A percentile compares a stretch with the other conserved stretches of the same genome.
These are phyloP conservation scores for Podospora comata DNA, from an alignment of 495 filamentous ascomycete species.

Conservation along the genomic window DNA sequence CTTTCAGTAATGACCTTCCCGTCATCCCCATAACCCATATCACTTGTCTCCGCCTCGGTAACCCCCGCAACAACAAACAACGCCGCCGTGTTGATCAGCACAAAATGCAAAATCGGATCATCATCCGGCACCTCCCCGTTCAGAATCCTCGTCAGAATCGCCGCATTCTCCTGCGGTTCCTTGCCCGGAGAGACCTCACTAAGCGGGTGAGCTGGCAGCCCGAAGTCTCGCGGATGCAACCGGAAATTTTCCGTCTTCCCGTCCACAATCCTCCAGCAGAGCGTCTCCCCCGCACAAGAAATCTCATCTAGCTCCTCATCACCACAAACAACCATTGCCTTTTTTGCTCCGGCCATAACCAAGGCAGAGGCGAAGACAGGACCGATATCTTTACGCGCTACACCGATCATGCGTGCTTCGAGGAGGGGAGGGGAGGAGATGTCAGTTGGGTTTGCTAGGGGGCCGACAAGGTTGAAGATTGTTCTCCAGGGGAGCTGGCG, in stretches of 20 bases:
- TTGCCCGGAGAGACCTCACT: constrained; percentile 76
- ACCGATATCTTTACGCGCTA: constrained; percentile 81
- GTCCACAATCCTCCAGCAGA: constrained; percentile 74
- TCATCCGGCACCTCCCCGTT: constrained; percentile 65
- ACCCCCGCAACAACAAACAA: constrained; percentile 78
- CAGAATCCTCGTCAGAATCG: constrained; percentile 73
- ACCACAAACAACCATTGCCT: constrained; percentile 89
- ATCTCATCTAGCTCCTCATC: constrained; percentile 95
- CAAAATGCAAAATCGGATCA: constrained; percentile 87
- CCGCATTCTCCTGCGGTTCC: constrained; percentile 80
- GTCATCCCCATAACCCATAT: constrained; percentile 60
- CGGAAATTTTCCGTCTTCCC: constrained; percentile 69
- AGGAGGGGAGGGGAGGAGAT: constrained; percentile 42
- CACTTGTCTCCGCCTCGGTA: constrained; percentile 75
- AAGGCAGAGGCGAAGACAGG: constrained; percentile 85
- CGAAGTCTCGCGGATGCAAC: constrained; percentile 78
- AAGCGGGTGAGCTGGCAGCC: constrained; percentile 70
- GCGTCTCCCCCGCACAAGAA: constrained; percentile 77
- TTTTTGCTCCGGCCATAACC: constrained; percentile 67
- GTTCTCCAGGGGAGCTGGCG: constrained; percentile 84
- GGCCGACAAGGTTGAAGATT: constrained; percentile 94
- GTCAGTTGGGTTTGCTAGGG: constrained; percentile 84
- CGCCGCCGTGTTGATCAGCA: constrained; percentile 89
- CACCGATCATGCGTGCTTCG: constrained; percentile 87
- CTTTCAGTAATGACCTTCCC: constrained; percentile 74